phyloP scores from a whole-genome alignment of 768 basidiomycete species.

The Phylloporus sp. region DNA sequence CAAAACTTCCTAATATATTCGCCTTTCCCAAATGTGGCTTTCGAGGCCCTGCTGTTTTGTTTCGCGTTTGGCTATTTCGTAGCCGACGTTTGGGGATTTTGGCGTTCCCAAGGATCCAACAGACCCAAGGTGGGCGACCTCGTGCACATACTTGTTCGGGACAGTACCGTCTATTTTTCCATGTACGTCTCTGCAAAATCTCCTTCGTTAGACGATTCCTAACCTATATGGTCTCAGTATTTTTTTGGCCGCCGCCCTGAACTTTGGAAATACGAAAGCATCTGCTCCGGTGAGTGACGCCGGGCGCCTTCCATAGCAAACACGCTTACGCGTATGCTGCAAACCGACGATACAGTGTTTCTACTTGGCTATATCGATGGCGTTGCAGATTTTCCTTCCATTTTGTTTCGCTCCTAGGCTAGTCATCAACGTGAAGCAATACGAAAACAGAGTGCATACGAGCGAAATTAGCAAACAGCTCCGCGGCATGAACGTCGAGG shows the following conservation, averaged over 20 bases:
- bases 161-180: conserved; percentile 18
- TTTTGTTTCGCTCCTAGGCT: conserved; percentile 17
- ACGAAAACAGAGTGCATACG: conserved; percentile 10
- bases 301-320: neutral
- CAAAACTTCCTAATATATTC: neutral
- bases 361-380: conserved; percentile 10
- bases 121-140: conserved; percentile 6
- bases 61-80: conserved; percentile 13
- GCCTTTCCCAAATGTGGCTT: conserved; percentile 7
- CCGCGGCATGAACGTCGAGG: neutral
- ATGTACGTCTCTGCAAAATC: conserved; percentile 11
- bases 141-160: conserved; percentile 12
- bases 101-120: neutral
- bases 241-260: neutral
- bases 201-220: neutral
- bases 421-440: conserved; percentile 13
- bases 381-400: conserved; percentile 13
- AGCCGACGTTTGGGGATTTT: conserved; percentile 1
- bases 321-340: neutral
- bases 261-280: neutral
- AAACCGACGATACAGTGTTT: neutral
- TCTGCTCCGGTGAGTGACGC: conserved; percentile 1
- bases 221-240: conserved; percentile 1
- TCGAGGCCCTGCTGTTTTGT: conserved; percentile 14
- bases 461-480: neutral